Evolutionary conservation across 176 grass and related monocot species (phyloP), one percentile per base, ranked within the genome.

Genomic region (Oryza punctata): DNA sequence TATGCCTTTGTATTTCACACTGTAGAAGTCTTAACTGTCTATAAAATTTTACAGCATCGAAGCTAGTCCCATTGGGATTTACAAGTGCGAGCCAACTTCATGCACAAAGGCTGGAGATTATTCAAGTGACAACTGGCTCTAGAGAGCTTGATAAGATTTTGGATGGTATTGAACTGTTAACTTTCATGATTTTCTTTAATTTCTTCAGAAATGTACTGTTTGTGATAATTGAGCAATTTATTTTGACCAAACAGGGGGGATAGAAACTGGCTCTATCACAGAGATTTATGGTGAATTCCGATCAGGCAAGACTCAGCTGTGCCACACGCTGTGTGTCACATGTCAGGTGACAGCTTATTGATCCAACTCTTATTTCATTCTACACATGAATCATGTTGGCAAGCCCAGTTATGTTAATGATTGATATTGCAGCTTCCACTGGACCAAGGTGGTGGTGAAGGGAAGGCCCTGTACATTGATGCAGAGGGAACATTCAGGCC

Each of bases 361-460:
- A 57, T 72, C 30, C 9, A 33, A 38, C 6, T 24, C 19, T 10
- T 68, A 23, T 30, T 80, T 23, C 23, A 29, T 19, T 77, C 45
- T 12, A 50, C 75, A 40, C 19, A 12, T 72, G 52, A 71, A 77
- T 81, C 33, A 19, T 85, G 18, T 72, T 28, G 13, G 35, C 71
- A 63, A 32, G 69, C 24, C 66, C 3, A 59, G 14, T 30, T 44
- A 16, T 71, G 41, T 77, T 37, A 37, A 61, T 38, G 59, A 77
- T 83, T 88, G 82, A 80, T 46, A 64, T 87, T 87, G 38, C 70
- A 98, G 91, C 91, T 98, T 69, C 96, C 91, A 68, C 72, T 98
- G 73, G 96, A 98, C 83, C 96, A 98, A 95, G 96, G 96, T 67
- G 96, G 91, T 28, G 96, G 91, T 86, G 96, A 98, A 93, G 93